Evolutionary conservation across 495 filamentous ascomycete genomes (phyloP).

Genomic region (Xylaria intraflava): DNA sequence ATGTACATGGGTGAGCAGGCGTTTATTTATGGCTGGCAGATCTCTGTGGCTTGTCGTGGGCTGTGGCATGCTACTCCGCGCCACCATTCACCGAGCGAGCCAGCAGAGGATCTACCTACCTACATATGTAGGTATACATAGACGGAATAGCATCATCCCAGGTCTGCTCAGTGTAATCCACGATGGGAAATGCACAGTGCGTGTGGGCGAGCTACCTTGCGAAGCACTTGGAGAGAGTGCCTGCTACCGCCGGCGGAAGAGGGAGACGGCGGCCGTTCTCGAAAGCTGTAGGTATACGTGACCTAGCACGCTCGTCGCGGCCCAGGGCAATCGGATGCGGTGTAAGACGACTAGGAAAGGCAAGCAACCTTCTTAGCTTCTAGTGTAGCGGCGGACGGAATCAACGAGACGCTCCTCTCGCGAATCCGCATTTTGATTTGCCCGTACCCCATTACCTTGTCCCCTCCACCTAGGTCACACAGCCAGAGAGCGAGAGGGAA

Average conservation of each 20-base stretch:
- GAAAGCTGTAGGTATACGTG: neutral
- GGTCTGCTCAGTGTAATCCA: neutral
- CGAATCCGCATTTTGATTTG: neutral
- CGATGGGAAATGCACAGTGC: neutral
- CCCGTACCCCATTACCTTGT: neutral
- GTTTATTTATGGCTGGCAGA: neutral
- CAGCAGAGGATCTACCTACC: neutral
- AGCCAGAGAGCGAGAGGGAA: neutral
- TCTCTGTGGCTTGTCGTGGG: neutral
- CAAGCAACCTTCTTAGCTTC: neutral
- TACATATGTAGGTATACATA: too few relatives aligned
- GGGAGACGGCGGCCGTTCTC: neutral
- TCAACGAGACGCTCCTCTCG: too few relatives aligned
- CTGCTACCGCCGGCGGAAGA: neutral
- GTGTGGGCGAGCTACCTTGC: neutral
- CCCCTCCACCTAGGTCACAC: neutral
- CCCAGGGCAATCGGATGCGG: neutral
- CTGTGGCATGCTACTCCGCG: neutral
- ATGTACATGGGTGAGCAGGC: too few relatives aligned
- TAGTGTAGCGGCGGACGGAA: too few relatives aligned
- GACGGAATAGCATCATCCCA: too few relatives aligned
- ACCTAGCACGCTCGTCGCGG: neutral
- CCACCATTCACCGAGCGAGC: neutral
- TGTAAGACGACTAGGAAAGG: neutral
- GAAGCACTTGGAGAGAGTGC: too few relatives aligned